Percentiles rank a stretch among this genome's conserved stretches.
Conservation (phyloP, 495 filamentous ascomycete genomes). For the Terfezia boudieri region DNA sequence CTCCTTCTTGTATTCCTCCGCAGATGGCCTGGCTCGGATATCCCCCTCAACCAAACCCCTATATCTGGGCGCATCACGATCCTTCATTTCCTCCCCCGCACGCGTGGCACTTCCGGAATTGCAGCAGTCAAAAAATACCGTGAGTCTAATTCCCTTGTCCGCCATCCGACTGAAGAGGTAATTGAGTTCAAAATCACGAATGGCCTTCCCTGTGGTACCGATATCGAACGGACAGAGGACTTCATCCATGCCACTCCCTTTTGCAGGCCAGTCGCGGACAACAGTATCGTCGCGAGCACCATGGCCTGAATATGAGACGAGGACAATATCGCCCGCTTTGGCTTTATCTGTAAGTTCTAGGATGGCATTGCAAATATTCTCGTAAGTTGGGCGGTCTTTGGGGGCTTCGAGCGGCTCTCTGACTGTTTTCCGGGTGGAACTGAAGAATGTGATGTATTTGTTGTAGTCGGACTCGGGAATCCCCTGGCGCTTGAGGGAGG, state of each 20-base stretch:
- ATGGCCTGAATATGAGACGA: not conserved
- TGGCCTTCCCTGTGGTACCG: too few relatives aligned
- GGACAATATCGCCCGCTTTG: not conserved
- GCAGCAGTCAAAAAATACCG: constrained; percentile 2
- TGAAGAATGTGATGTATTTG: not conserved
- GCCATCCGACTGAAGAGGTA: not conserved
- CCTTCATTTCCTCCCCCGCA: not conserved
- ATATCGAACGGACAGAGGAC: not conserved
- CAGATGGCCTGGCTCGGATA: too few relatives aligned
- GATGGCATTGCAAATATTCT: not conserved
- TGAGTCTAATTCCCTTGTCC: not conserved
- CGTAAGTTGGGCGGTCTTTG: not conserved
- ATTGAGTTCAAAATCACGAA: not conserved
- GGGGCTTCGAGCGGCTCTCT: not conserved
- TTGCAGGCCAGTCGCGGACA: not conserved
- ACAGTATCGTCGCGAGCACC: not conserved
- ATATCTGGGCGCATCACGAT: too few relatives aligned
- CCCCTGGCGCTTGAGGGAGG: not conserved
- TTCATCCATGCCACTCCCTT: not conserved
- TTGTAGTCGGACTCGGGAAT: not conserved
- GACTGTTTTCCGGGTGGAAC: not conserved
- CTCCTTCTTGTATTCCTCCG: too few relatives aligned
- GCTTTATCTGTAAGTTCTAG: not conserved
- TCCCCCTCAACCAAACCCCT: too few relatives aligned
- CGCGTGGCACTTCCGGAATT: constrained; percentile 2